These are phyloP conservation scores for Cladorrhinum samala DNA, from an alignment of 495 filamentous ascomycete genomes.

Conservation along the genomic window DNA sequence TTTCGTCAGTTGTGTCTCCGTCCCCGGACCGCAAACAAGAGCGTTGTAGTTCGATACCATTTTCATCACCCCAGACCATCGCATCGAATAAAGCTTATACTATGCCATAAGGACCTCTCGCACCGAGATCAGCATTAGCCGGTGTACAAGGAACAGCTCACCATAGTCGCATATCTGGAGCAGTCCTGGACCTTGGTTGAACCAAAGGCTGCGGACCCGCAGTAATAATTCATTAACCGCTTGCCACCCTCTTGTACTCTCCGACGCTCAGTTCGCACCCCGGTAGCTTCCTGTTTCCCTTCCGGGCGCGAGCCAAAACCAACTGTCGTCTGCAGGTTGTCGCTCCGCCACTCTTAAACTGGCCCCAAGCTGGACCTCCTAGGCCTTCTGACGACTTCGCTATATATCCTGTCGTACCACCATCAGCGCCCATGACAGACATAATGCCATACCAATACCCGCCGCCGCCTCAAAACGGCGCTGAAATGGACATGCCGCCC, in stretches of 20 bases:
- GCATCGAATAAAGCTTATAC: slow-evolving; percentile 6
- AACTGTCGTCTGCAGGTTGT: slow-evolving; percentile 27
- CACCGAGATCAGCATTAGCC: slow-evolving; percentile 7
- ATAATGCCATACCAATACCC: slow-evolving; percentile 52
- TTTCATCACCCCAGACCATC: neutral
- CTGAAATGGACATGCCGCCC: slow-evolving; percentile 39
- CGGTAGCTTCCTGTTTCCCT: slow-evolving; percentile 11
- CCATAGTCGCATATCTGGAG: slow-evolving; percentile 18
- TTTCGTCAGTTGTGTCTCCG: slow-evolving; percentile 9
- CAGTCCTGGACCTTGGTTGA: slow-evolving; percentile 18
- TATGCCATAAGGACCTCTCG: slow-evolving; percentile 17
- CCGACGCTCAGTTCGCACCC: slow-evolving; percentile 13
- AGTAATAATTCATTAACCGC: slow-evolving; percentile 19
- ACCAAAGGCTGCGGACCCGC: slow-evolving; percentile 20
- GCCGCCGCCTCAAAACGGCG: slow-evolving; percentile 36
- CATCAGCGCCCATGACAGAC: slow-evolving; percentile 37
- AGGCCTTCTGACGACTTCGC: slow-evolving; percentile 27
- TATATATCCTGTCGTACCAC: slow-evolving; percentile 27
- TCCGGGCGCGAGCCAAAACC: slow-evolving; percentile 17
- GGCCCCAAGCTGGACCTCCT: slow-evolving; percentile 20
- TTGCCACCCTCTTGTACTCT: slow-evolving; percentile 18
- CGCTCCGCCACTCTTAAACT: slow-evolving; percentile 24
- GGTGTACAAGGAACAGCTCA: slow-evolving; percentile 8
- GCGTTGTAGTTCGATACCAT: slow-evolving; percentile 1
- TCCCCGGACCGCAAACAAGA: slow-evolving; percentile 13